Conservation (phyloP, 2,329 filamentous ascomycete genomes). For the Fusarium gaditjirri region DNA sequence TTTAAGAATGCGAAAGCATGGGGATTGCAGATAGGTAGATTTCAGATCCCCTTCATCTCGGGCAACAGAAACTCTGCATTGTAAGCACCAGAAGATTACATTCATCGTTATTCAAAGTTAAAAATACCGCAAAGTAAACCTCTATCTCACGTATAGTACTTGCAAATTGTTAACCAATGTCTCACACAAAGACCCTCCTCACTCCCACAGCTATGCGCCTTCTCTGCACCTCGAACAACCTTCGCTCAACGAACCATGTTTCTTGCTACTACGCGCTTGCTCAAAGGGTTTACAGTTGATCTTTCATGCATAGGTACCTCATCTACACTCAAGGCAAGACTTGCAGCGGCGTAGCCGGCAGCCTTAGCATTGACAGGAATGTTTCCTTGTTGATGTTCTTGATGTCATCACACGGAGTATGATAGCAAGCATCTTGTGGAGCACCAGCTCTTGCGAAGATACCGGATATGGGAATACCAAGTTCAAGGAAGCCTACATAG, state of each 20-base stretch:
- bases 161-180: too few species aligned
- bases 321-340: constrained; percentile 48
- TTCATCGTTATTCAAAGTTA: not conserved
- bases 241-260: constrained; percentile 22
- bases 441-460: constrained; percentile 53
- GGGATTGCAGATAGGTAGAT: not conserved
- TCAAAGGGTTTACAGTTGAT: constrained; percentile 5
- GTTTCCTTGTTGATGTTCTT: constrained; percentile 54
- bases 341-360: constrained; percentile 62
- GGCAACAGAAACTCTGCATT: not conserved
- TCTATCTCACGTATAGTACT: not conserved
- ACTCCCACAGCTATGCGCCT: constrained; percentile 17
- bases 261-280: constrained; percentile 7
- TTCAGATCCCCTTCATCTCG: not conserved
- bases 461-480: constrained; percentile 52
- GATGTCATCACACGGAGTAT: constrained; percentile 53
- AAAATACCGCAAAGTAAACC: not conserved
- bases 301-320: constrained; percentile 41
- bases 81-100: too few species aligned
- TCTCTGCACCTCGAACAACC: constrained; percentile 18
- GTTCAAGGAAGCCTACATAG: constrained; percentile 52
- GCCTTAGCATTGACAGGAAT: constrained; percentile 51
- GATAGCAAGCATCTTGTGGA: constrained; percentile 50
- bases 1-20: not conserved
- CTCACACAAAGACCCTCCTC: constrained; percentile 3